Conservation (phyloP, 2,329 filamentous ascomycete species). For the Neocatenulostroma microsporum region DNA sequence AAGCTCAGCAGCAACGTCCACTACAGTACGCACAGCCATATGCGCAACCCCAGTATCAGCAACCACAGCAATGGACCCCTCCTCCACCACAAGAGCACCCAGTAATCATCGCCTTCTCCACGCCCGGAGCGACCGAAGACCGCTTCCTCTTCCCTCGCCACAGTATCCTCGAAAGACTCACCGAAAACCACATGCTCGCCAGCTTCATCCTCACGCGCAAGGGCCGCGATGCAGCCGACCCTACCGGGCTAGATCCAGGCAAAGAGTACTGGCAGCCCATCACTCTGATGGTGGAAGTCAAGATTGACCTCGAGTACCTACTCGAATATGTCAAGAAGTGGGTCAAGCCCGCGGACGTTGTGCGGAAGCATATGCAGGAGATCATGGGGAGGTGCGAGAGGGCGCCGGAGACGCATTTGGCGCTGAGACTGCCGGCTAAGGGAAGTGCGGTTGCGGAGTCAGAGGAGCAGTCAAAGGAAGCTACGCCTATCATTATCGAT, state of each 20-base stretch:
- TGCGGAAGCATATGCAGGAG: conserved; percentile 49
- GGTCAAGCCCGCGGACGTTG: conserved; percentile 47
- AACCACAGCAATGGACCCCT: conserved; percentile 16
- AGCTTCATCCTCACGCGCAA: conserved; percentile 72
- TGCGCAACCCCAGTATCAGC: conserved; percentile 8
- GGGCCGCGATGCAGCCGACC: conserved; percentile 49
- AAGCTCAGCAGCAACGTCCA: conserved; percentile 3
- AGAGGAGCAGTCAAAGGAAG: conserved; percentile 21
- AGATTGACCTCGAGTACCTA: conserved; percentile 44
- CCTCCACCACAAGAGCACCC: conserved; percentile 48
- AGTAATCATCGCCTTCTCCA: conserved; percentile 60
- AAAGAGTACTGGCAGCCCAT: conserved; percentile 71
- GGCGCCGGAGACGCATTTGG: conserved; percentile 49
- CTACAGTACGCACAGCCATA: conserved; percentile 2
- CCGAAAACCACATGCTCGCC: conserved; percentile 50
- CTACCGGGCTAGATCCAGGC: conserved; percentile 31
- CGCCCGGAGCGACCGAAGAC: conserved; percentile 55
- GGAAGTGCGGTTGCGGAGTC: conserved; percentile 13
- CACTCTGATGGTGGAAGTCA: conserved; percentile 50
- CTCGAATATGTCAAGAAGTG: conserved; percentile 50
- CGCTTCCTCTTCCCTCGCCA: conserved; percentile 72
- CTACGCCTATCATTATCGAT: conserved; percentile 16
- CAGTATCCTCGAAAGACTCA: conserved; percentile 63
- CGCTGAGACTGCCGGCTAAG: conserved; percentile 45
- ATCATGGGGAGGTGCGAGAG: conserved; percentile 50